Evolutionary conservation across 305 asterid species (phyloP).

Genomic region (Caryopteris hybrid): DNA sequence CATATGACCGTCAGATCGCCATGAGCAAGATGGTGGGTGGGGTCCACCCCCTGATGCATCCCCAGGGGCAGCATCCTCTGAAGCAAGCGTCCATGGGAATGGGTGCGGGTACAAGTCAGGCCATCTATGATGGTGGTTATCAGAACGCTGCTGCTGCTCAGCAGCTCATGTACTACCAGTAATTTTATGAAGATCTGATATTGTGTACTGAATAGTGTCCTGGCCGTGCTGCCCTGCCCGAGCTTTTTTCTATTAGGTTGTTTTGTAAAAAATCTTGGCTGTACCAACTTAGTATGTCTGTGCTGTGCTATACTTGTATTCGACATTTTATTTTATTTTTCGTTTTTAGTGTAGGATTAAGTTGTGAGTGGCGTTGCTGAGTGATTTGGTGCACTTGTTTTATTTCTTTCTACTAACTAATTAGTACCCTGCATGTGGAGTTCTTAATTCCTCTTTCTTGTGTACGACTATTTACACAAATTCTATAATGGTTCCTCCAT

Average conservation of each 20-base stretch:
- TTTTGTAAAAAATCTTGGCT: constrained; percentile 17
- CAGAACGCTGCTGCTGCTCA: constrained; percentile 64
- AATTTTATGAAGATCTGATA: constrained; percentile 9
- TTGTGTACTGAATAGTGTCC: constrained; percentile 18
- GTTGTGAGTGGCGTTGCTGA: constrained; percentile 36
- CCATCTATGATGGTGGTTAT: constrained; percentile 78
- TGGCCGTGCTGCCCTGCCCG: constrained; percentile 25
- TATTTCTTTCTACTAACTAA: neutral
- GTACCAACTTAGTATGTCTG: constrained; percentile 7
- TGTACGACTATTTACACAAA: neutral
- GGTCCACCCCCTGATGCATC: constrained; percentile 61
- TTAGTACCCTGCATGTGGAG: neutral
- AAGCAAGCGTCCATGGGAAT: constrained; percentile 66
- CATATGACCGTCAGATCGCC: constrained; percentile 77
- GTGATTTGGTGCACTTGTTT: neutral
- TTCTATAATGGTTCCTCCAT: neutral
- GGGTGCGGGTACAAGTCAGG: constrained; percentile 73
- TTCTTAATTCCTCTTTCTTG: neutral
- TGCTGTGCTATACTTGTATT: neutral
- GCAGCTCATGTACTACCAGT: constrained; percentile 91
- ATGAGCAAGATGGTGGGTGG: constrained; percentile 81
- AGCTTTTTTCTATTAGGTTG: neutral
- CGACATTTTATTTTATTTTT: too few relatives aligned
- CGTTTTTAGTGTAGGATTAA: constrained; percentile 22
- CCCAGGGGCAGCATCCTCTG: constrained; percentile 58